These are phyloP conservation scores for Viridothelium virens DNA, from an alignment of 495 filamentous ascomycete species.

Conservation along the genomic window DNA sequence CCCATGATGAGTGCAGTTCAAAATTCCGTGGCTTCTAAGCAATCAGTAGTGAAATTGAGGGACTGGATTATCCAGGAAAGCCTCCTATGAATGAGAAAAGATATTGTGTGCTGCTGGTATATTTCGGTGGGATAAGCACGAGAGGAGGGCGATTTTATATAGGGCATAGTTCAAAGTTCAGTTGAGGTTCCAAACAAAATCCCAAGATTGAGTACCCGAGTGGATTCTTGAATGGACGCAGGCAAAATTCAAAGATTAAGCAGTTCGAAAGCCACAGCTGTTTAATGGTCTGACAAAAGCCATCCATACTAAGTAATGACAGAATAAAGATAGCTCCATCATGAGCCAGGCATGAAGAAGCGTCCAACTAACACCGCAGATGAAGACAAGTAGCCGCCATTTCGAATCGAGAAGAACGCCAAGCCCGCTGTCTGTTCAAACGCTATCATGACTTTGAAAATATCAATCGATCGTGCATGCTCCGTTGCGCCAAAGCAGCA, in stretches of 20 bases:
- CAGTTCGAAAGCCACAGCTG: too few species aligned
- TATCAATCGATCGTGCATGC: not conserved
- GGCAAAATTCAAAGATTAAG: too few species aligned
- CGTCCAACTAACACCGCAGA: not conserved
- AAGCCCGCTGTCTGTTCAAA: not conserved
- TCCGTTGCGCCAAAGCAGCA: not conserved
- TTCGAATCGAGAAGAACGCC: not conserved
- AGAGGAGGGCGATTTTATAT: too few species aligned
- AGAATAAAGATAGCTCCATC: not conserved
- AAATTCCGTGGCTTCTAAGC: not conserved
- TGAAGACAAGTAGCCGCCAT: not conserved
- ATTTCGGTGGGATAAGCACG: too few species aligned
- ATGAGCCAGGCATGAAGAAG: not conserved
- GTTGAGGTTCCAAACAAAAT: too few species aligned
- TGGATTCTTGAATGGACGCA: too few species aligned
- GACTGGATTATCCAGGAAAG: too few species aligned
- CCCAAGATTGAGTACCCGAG: too few species aligned
- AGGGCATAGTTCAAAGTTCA: too few species aligned
- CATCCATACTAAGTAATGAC: not conserved
- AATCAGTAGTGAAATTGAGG: too few species aligned
- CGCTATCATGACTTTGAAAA: not conserved
- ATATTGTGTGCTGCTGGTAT: too few species aligned
- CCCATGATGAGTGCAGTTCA: not conserved
- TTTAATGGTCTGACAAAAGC: not conserved
- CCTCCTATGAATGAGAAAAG: too few species aligned